These are phyloP conservation scores for Clonostachys byssicola DNA, from an alignment of 2,329 filamentous ascomycete genomes.

Conservation along the genomic window DNA sequence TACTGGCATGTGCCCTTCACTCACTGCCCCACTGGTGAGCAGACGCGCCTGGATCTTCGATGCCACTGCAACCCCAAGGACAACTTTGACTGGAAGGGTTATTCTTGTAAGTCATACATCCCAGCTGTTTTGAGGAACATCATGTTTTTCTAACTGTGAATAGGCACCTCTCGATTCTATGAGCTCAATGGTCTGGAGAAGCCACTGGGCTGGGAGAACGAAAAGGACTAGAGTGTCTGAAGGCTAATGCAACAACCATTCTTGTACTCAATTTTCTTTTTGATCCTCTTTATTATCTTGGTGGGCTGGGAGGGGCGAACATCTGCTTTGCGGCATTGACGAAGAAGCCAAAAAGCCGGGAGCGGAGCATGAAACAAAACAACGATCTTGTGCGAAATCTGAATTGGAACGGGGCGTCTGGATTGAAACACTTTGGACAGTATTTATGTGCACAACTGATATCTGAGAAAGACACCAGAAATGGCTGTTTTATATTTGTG, in stretches of 20 bases:
- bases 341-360: background rate
- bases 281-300: background rate
- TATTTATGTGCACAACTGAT: background rate
- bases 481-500: too few relatives aligned
- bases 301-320: background rate
- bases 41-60: constrained; percentile 76
- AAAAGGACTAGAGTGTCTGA: constrained; percentile 42
- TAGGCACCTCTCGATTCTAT: constrained; percentile 73
- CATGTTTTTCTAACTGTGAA: background rate
- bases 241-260: background rate
- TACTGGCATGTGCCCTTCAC: constrained; percentile 98
- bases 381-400: background rate
- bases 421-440: background rate
- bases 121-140: constrained; percentile 6
- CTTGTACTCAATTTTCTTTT: constrained; percentile 1
- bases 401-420: constrained; percentile 2
- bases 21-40: constrained; percentile 90
- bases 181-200: constrained; percentile 78
- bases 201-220: constrained; percentile 78
- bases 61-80: constrained; percentile 94
- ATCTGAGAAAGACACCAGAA: background rate
- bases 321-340: background rate
- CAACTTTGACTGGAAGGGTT: constrained; percentile 99
- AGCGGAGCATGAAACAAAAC: too few relatives aligned
- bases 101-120: constrained; percentile 72